Percentiles rank a stretch among this genome's conserved stretches.
These are phyloP conservation scores for Pholiota conissans DNA, from an alignment of 768 basidiomycete genomes.

Conservation along the genomic window DNA sequence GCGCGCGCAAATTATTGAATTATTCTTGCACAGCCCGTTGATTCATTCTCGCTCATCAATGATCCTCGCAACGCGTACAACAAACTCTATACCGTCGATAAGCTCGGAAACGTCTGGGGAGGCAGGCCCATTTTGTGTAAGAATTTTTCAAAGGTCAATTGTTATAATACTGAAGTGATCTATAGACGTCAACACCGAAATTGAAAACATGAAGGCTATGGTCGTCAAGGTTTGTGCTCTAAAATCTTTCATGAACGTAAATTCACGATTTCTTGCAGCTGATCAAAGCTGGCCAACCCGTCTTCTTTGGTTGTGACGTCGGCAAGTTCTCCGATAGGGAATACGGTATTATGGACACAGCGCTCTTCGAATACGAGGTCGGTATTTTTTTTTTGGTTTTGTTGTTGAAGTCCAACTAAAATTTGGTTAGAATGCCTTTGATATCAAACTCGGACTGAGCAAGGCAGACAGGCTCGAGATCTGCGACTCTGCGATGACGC, in stretches of 20 bases:
- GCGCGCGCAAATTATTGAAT: no score
- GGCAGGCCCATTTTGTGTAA: slow-evolving; percentile 82
- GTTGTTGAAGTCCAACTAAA: not conserved
- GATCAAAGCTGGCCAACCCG: slow-evolving; percentile 84
- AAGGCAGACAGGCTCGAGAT: slow-evolving; percentile 86
- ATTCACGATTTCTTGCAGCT: slow-evolving; percentile 34
- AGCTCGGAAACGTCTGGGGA: slow-evolving; percentile 91
- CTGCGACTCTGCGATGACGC: slow-evolving; percentile 90
- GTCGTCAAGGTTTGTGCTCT: slow-evolving; percentile 64
- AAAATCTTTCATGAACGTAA: not conserved
- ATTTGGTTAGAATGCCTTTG: slow-evolving; percentile 71
- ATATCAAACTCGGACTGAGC: slow-evolving; percentile 74
- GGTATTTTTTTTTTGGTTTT: slow-evolving; percentile 8
- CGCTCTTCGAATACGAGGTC: slow-evolving; percentile 81
- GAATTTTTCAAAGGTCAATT: slow-evolving; percentile 24
- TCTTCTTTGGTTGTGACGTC: slow-evolving; percentile 97
- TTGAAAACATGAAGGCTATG: slow-evolving; percentile 75
- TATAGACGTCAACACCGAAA: slow-evolving; percentile 87
- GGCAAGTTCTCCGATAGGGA: slow-evolving; percentile 76
- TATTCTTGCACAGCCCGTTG: slow-evolving; percentile 53
- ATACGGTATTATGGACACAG: slow-evolving; percentile 85
- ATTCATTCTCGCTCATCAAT: slow-evolving; percentile 91
- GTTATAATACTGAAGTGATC: not conserved
- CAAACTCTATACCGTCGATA: slow-evolving; percentile 88
- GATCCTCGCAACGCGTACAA: slow-evolving; percentile 87